Conservation (phyloP, 257 asterid genomes). For the Solanum okadae region DNA sequence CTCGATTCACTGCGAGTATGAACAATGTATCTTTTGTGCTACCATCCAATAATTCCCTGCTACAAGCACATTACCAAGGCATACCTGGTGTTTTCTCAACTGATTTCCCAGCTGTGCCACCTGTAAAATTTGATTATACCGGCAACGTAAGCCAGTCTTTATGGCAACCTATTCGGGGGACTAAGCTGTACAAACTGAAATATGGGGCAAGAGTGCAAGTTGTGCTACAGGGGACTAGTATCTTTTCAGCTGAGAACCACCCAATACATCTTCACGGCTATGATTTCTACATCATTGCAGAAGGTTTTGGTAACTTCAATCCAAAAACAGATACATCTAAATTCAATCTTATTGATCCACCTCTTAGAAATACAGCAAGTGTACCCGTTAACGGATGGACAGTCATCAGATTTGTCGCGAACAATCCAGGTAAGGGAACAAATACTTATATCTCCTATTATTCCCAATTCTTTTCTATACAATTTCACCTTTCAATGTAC, state of each 20-base stretch:
- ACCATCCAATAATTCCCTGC: conserved; percentile 61
- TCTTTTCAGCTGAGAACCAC: conserved; percentile 76
- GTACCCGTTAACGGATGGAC: conserved; percentile 88
- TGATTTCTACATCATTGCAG: conserved; percentile 70
- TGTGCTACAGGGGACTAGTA: conserved; percentile 81
- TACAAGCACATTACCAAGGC: conserved; percentile 69
- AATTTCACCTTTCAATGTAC: neutral
- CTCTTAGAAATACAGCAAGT: conserved; percentile 65
- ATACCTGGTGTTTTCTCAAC: conserved; percentile 74
- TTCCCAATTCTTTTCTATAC: neutral
- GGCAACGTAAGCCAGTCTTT: conserved; percentile 71
- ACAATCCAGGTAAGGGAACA: conserved; percentile 62
- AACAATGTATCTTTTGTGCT: conserved; percentile 78
- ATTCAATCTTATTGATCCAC: conserved; percentile 81
- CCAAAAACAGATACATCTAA: conserved; percentile 42
- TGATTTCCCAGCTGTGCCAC: conserved; percentile 68
- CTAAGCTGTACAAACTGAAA: conserved; percentile 53
- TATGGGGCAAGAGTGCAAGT: conserved; percentile 72
- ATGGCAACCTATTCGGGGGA: conserved; percentile 62
- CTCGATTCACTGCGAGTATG: conserved; percentile 85
- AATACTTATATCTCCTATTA: neutral
- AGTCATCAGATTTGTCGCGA: conserved; percentile 81
- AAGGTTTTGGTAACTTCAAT: conserved; percentile 82
- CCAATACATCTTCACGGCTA: conserved; percentile 94
- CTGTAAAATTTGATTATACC: conserved; percentile 58